These are phyloP conservation scores for Penicillium capsulatum DNA, from an alignment of 2,329 filamentous ascomycete species.

Conservation along the genomic window DNA sequence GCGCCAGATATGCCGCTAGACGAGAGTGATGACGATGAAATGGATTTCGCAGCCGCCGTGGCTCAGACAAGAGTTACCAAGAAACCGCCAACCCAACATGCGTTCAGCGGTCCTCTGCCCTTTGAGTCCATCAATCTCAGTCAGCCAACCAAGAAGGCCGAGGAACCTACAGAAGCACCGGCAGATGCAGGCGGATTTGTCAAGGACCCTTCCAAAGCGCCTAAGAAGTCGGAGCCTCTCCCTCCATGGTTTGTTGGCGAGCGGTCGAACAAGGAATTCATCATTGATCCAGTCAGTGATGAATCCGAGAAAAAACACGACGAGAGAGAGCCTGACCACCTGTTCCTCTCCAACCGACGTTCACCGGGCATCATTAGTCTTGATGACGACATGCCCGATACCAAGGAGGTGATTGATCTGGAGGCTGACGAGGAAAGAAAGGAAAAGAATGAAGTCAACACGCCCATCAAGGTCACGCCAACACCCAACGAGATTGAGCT, in stretches of 20 bases:
- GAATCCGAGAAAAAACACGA: conserved; percentile 13
- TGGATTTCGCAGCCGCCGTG: conserved; percentile 73
- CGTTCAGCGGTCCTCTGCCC: conserved; percentile 76
- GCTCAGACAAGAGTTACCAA: conserved; percentile 65
- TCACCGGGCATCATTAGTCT: conserved; percentile 40
- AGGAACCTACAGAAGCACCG: conserved; percentile 52
- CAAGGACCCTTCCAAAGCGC: conserved; percentile 40
- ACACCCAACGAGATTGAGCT: background rate
- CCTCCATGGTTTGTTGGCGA: conserved; percentile 47
- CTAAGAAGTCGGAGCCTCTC: conserved; percentile 33
- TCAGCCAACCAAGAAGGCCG: conserved; percentile 44
- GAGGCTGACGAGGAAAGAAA: conserved; percentile 22
- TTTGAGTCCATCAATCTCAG: conserved; percentile 78
- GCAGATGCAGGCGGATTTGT: conserved; percentile 62
- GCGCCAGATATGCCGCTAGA: conserved; percentile 30
- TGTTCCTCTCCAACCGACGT: conserved; percentile 30
- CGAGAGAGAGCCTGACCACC: conserved; percentile 21
- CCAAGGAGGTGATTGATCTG: conserved; percentile 31
- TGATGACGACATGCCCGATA: conserved; percentile 33
- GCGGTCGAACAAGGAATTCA: conserved; percentile 32
- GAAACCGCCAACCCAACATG: conserved; percentile 43
- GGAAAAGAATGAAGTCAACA: background rate
- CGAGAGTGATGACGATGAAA: conserved; percentile 66
- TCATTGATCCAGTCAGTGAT: conserved; percentile 21
- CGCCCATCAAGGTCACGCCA: background rate